These are phyloP conservation scores for Saitozyma podzolica DNA, from an alignment of 768 basidiomycete species.

Conservation along the genomic window DNA sequence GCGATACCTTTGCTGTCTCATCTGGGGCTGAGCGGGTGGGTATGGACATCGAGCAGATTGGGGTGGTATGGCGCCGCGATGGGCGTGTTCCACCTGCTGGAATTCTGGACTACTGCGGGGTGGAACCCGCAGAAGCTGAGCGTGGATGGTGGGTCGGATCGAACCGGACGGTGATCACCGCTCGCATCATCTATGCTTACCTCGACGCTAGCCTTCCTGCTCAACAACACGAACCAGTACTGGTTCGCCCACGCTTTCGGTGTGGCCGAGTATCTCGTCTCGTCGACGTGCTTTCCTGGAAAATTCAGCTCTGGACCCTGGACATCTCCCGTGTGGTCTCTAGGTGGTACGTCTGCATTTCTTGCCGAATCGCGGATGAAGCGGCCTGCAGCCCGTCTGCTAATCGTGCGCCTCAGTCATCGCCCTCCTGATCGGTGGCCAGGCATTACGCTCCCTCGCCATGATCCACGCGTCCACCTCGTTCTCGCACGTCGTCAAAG, in stretches of 20 bases:
- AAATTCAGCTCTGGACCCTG: constrained; percentile 51
- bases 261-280: constrained; percentile 74
- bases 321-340: neutral
- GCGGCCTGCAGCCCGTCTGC: too few relatives aligned
- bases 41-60: constrained; percentile 73
- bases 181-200: neutral
- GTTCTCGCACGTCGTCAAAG: constrained; percentile 87
- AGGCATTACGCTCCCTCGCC: constrained; percentile 78
- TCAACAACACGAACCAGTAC: constrained; percentile 85
- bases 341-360: too few relatives aligned
- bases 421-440: constrained; percentile 66
- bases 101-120: constrained; percentile 92
- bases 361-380: too few relatives aligned
- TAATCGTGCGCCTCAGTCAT: constrained; percentile 59
- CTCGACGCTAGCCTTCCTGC: constrained; percentile 70
- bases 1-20: constrained; percentile 19
- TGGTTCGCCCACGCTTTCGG: constrained; percentile 79
- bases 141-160: constrained; percentile 73
- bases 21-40: constrained; percentile 32
- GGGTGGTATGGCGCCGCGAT: constrained; percentile 81
- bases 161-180: neutral
- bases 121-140: constrained; percentile 93
- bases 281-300: constrained; percentile 66
- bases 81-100: constrained; percentile 87
- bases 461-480: constrained; percentile 95